A percentile compares a stretch with the other conserved stretches of the same genome.
phyloP scores from a whole-genome alignment of 2,329 filamentous ascomycete genomes.

The Thelonectria olida region DNA sequence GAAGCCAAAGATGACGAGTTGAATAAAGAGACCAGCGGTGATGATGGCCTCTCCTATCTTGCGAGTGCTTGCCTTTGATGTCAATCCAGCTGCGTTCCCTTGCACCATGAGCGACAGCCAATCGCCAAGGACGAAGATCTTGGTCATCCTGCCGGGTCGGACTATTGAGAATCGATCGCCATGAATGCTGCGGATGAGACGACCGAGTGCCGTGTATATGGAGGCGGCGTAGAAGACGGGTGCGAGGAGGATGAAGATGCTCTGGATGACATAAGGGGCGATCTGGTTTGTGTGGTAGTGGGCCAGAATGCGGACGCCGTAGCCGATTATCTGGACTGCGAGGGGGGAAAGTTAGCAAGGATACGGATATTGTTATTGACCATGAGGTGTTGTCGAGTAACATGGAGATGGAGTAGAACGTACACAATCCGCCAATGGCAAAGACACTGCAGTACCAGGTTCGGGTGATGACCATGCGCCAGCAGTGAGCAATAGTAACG shows the following conservation, averaged over 20 bases:
- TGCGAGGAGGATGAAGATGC: conserved; percentile 17
- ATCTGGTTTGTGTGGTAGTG: conserved; percentile 20
- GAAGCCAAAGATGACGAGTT: conserved; percentile 1
- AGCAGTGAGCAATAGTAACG: conserved; percentile 51
- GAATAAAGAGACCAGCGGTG: background rate
- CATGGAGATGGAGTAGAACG: conserved; percentile 27
- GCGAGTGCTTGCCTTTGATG: background rate
- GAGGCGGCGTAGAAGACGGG: conserved; percentile 31
- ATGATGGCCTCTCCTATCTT: conserved; percentile 20
- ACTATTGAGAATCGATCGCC: conserved; percentile 16
- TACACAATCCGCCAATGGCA: conserved; percentile 56
- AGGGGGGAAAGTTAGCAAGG: background rate
- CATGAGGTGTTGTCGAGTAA: rapidly evolving
- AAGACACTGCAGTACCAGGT: conserved; percentile 61
- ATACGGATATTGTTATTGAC: too few species aligned
- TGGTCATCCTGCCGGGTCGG: conserved; percentile 19
- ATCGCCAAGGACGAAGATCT: conserved; percentile 24
- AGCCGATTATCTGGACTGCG: conserved; percentile 25
- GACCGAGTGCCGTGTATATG: conserved; percentile 28
- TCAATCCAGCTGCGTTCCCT: conserved; percentile 9
- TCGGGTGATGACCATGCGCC: conserved; percentile 51
- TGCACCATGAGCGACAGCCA: conserved; percentile 26
- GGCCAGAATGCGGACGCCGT: conserved; percentile 22
- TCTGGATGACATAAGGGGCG: conserved; percentile 27
- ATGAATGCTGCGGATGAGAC: background rate